Evolutionary conservation across 2,329 filamentous ascomycete genomes (phyloP).

Genomic region (Cladosporium austrohemisphaericum): DNA sequence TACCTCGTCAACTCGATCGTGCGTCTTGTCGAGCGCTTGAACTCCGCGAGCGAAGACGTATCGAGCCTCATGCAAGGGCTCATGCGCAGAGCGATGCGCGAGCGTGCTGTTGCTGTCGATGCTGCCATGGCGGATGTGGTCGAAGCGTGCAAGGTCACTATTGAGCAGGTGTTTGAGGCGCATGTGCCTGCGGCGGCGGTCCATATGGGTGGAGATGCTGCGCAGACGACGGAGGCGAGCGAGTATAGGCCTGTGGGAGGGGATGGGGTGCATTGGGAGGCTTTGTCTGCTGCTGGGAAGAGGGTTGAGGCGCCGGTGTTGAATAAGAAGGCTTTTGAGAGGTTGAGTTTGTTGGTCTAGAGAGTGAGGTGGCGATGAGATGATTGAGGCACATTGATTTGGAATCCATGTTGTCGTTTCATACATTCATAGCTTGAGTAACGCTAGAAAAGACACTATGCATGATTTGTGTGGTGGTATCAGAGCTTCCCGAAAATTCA

Average conservation of each 20-base stretch:
- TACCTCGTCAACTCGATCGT: conserved; percentile 87
- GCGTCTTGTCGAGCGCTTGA: conserved; percentile 77
- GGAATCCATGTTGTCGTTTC: too few relatives aligned
- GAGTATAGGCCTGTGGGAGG: conserved; percentile 36
- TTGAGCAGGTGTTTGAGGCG: conserved; percentile 65
- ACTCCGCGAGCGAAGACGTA: conserved; percentile 67
- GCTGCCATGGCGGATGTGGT: conserved; percentile 70
- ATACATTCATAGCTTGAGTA: too few relatives aligned
- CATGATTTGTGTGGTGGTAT: too few relatives aligned
- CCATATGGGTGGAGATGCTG: conserved; percentile 12
- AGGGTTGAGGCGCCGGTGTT: conserved; percentile 49
- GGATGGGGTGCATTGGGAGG: conserved; percentile 46
- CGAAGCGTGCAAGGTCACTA: conserved; percentile 61
- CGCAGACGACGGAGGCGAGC: conserved; percentile 15
- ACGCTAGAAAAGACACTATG: too few relatives aligned
- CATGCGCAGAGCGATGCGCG: conserved; percentile 77
- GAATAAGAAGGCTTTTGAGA: conserved; percentile 49
- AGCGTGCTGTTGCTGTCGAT: conserved; percentile 76
- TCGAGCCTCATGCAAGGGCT: conserved; percentile 72
- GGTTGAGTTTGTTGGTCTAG: conserved; percentile 39
- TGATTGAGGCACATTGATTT: too few relatives aligned
- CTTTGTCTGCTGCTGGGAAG: conserved; percentile 35
- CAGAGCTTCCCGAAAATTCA: too few relatives aligned
- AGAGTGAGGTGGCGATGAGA: too few relatives aligned
- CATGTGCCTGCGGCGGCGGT: conserved; percentile 17